Percentiles rank a stretch among this genome's conserved stretches.
Evolutionary conservation across 768 basidiomycete genomes (phyloP).

Genomic region (Rhodotorula babjevae): DNA sequence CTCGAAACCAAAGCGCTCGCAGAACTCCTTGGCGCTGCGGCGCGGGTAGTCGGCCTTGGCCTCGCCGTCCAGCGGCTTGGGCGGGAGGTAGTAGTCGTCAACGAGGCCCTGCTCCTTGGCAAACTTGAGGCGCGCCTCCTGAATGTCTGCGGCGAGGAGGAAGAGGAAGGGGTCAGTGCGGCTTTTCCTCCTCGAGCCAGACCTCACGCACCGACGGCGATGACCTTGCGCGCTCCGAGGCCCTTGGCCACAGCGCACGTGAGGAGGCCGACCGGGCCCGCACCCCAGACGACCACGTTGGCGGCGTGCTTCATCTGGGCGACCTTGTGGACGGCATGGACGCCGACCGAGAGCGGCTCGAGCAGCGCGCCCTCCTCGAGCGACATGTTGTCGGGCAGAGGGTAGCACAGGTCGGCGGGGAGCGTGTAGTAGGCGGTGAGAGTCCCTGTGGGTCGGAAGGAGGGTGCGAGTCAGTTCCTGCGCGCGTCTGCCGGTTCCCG

Average conservation of each 20-base stretch:
- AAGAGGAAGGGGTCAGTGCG: background rate
- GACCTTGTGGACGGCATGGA: constrained; percentile 77
- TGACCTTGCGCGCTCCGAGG: constrained; percentile 73
- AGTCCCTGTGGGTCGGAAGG: constrained; percentile 52
- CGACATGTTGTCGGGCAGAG: constrained; percentile 68
- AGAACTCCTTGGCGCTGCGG: constrained; percentile 56
- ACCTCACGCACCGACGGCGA: constrained; percentile 65
- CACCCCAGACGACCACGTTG: constrained; percentile 78
- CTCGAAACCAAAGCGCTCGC: constrained; percentile 60
- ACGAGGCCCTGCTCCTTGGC: constrained; percentile 73
- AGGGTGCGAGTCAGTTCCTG: no score
- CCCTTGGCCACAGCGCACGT: constrained; percentile 96
- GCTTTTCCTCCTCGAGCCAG: background rate
- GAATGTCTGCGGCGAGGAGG: constrained; percentile 46
- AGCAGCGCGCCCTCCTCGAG: constrained; percentile 97
- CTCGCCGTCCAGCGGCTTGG: constrained; percentile 60
- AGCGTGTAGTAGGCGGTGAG: constrained; percentile 73
- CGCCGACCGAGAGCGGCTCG: constrained; percentile 87
- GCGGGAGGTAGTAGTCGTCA: constrained; percentile 59
- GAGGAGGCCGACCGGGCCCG: constrained; percentile 70
- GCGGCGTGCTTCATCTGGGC: constrained; percentile 68
- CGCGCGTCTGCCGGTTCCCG: no score
- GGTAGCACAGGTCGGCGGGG: constrained; percentile 75
- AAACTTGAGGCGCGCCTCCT: constrained; percentile 69
- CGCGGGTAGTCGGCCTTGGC: constrained; percentile 64